Percentiles rank a stretch among this genome's conserved stretches.
Evolutionary conservation across 2,329 filamentous ascomycete genomes (phyloP).

Genomic region (Hysterium pulicare): DNA sequence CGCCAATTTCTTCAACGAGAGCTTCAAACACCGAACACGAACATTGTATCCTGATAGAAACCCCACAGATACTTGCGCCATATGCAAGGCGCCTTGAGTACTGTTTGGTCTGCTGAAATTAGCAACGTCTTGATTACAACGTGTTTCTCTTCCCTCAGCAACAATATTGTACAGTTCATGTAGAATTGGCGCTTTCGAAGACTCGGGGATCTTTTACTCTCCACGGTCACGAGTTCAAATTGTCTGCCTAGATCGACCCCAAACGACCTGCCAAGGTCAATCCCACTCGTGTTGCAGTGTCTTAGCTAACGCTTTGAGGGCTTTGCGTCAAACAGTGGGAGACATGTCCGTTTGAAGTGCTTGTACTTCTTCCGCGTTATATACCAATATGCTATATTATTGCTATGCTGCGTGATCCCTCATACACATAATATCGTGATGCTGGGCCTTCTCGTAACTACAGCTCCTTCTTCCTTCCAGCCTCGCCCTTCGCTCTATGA

Average conservation of each 20-base stretch:
- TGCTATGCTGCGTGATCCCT: no score
- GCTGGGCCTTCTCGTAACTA: constrained; percentile 21
- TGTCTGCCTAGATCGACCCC: constrained; percentile 72
- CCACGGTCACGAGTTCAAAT: constrained; percentile 85
- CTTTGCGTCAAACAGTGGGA: constrained; percentile 88
- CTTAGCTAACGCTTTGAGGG: constrained; percentile 71
- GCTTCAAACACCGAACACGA: no score
- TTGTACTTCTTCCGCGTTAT: constrained; percentile 6
- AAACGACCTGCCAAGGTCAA: constrained; percentile 80
- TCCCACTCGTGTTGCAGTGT: constrained; percentile 94
- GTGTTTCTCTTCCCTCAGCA: no score
- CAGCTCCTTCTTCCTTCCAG: constrained; percentile 53
- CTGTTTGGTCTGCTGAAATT: no score
- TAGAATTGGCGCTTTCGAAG: constrained; percentile 79
- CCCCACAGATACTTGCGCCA: no score
- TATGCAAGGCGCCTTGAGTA: no score
- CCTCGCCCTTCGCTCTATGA: constrained; percentile 29
- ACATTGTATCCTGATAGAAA: no score
- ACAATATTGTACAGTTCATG: background rate
- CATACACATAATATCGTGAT: constrained; percentile 2
- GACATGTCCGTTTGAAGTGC: constrained; percentile 42
- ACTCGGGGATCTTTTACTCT: constrained; percentile 66
- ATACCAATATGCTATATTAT: background rate
- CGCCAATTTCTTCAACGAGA: no score
- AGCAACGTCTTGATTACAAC: no score